Conservation (phyloP, 73 alveolate species). For the Tetrahymena elliotti region DNA sequence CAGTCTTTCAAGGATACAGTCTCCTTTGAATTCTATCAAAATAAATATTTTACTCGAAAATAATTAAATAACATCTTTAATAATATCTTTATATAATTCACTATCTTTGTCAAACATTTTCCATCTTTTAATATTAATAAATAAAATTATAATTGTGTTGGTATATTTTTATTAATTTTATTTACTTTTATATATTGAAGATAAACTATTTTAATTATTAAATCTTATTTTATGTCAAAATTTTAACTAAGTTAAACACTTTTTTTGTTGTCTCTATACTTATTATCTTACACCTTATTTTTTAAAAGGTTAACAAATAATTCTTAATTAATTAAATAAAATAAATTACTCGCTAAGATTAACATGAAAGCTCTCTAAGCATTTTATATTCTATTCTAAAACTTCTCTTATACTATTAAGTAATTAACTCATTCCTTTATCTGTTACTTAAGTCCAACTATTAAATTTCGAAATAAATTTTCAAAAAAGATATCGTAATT, state of each 20-base stretch:
- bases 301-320: neutral
- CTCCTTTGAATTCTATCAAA: neutral
- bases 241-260: neutral
- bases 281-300: neutral
- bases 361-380: neutral
- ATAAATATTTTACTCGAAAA: neutral
- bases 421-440: neutral
- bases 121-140: neutral
- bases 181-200: neutral
- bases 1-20: neutral
- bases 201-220: neutral
- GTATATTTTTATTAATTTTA: neutral
- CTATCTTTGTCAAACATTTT: neutral
- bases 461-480: neutral
- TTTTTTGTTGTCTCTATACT: neutral
- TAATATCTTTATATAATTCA: neutral
- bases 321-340: neutral
- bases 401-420: neutral
- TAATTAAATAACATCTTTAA: neutral
- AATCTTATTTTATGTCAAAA: neutral
- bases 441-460: neutral
- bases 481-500: too few species aligned
- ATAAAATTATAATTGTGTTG: neutral
- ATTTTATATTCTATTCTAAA: neutral
- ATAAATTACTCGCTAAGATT: neutral